Conservation (phyloP, 1,139 yeast genomes). For the Magnusiomyces paraingens region DNA sequence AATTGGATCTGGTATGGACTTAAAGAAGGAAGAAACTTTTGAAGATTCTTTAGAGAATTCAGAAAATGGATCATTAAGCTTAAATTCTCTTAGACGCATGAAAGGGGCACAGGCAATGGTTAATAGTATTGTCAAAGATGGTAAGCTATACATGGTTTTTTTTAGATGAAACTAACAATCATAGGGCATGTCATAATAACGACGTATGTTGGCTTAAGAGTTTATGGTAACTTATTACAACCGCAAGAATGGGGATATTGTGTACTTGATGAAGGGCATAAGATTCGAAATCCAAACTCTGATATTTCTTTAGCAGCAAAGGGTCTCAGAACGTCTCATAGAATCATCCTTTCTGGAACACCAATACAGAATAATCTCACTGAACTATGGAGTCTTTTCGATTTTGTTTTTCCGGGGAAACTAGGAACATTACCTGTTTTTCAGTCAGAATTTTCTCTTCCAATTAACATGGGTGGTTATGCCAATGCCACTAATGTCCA, state of each 20-base stretch:
- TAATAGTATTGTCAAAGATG: conserved; percentile 46
- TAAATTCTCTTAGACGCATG: conserved; percentile 21
- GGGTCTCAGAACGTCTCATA: conserved; percentile 69
- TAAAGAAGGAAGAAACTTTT: conserved; percentile 44
- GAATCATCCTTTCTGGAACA: conserved; percentile 88
- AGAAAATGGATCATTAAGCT: conserved; percentile 38
- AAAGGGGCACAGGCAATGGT: conserved; percentile 39
- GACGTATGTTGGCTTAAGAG: conserved; percentile 82
- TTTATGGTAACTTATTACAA: conserved; percentile 64
- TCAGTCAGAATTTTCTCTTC: conserved; percentile 84
- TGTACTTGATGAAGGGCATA: conserved; percentile 93
- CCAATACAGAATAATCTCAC: conserved; percentile 90
- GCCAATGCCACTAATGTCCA: conserved; percentile 95
- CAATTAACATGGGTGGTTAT: conserved; percentile 96
- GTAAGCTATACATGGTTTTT: conserved; percentile 29
- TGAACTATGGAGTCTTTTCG: conserved; percentile 92
- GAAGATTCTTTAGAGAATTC: conserved; percentile 45
- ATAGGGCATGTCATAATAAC: conserved; percentile 67
- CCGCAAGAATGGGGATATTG: conserved; percentile 83
- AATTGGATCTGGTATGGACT: conserved; percentile 81
- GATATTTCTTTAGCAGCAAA: conserved; percentile 83
- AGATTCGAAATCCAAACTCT: conserved; percentile 89
- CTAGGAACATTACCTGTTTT: conserved; percentile 92
- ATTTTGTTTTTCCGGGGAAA: conserved; percentile 90
- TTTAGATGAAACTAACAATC: not conserved